Base-by-base conservation (phyloP, 306 rosid genomes). In the Medicago lupulina region DNA sequence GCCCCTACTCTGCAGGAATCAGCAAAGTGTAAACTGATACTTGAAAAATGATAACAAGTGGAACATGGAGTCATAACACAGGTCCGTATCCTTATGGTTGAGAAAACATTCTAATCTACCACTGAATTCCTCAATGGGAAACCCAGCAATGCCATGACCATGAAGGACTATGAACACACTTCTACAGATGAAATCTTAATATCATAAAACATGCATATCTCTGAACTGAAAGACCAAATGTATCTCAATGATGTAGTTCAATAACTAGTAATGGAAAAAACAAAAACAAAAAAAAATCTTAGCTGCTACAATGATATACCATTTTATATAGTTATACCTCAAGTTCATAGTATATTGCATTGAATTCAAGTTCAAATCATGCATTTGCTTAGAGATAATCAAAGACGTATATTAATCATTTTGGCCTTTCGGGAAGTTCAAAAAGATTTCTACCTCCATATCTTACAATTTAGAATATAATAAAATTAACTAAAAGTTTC, bases 381-480 rank as follows among this genome's bases (percentile, higher is more conserved):
- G 60, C 79, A 65, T 77, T 40, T 38, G 59, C 11, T 51, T 28
- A 9, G 60, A 69, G 61, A n/a, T 70, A 9, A 80, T 18, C 25
- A 28, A 64, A 9, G 15, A 53, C 64, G 25, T 7, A 25, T 7
- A 73, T 58, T 55, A 80, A 67, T 55, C 40, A 79, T 43, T 60
- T 47, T 16, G 16, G 18, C 40, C 73, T 28, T 60, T 47, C 8
- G 16, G 14, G 50, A 70, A 50, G 72, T 62, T 15, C 60, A 53
- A 51, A 51, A 40, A 64, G 39, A 53, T 54, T 70, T 17, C 72
- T 36, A 70, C 55, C 57, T 36, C 17, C 73, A 76, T 49, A 72
- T 44, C 73, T 70, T 62, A 47, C 58, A 63, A 39, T 17, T 46
- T 68, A 51, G 59, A 77, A 46, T 67, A 58, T 34, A 71, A 60